Base-by-base conservation (phyloP, 306 rosid species). In the Hippophae tibetana region DNA sequence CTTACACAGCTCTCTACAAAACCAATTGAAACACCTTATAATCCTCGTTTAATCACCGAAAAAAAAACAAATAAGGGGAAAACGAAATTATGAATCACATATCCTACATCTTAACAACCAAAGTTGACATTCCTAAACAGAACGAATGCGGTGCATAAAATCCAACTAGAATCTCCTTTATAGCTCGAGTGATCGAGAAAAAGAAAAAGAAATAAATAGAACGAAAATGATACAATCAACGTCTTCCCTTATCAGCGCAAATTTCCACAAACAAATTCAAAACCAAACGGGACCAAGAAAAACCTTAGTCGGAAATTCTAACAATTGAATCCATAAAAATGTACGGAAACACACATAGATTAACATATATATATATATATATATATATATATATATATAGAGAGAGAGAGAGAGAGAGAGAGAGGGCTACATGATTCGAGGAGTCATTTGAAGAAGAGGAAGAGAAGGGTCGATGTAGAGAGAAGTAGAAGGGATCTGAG, bases 1-100 rank as follows among this genome's bases (percentile, higher is more conserved):
- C 84, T 88, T 85, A 75, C 88, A 88, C 74, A 92, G 42, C 61
- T 68, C 70, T 60, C 96, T 92, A 84, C 76, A 49, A 65, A 47
- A 49, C 38, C 38, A 31, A 31, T 56, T 31, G 47, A 60, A 71
- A 12, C 47, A 18, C 38, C 38, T 31, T 31, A 31, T 31, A 60
- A 56, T 9, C 31, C 5, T 41, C 25, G 42, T 0, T 46, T 13
- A 10, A 10, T 3, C 8, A 45, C 5, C 13, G 23, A 12, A 3
- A 13, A 1, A 43, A 57, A 8, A 3, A 4, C 18, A 45, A 13
- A 5, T 12, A 7, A 48, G 52, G 13, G 5, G 10, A 47, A 47
- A 47, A 47, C 11, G 6, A 47, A 10, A 10, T 3, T 10, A 10
- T 9, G 6, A 10, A 9, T 48, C 12, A 3, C 23, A 10, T 3